phyloP scores from a whole-genome alignment of 1,139 yeast species.

The Hanseniaspora gamundiae region DNA sequence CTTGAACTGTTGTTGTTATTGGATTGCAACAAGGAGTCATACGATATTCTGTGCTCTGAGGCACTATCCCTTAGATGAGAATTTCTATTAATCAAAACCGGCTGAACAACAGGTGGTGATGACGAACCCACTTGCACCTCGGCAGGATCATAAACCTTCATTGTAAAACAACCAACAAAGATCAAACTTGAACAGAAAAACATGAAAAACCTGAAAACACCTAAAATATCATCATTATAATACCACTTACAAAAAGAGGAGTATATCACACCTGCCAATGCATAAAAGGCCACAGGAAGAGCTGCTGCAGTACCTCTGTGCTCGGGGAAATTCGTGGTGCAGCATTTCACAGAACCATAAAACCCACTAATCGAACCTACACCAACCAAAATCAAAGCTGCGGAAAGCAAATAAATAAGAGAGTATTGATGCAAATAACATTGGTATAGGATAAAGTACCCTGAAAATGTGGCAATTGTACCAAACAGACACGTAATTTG shows the following conservation, averaged over 20 bases:
- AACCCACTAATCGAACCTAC: slow-evolving; percentile 55
- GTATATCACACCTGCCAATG: slow-evolving; percentile 32
- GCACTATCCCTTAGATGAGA: neutral
- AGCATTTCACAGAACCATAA: slow-evolving; percentile 55
- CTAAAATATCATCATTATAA: slow-evolving; percentile 35
- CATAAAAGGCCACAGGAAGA: slow-evolving; percentile 47
- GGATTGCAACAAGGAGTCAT: neutral
- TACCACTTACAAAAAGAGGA: slow-evolving; percentile 33
- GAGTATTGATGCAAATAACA: slow-evolving; percentile 25
- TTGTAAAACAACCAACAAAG: slow-evolving; percentile 22
- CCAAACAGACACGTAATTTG: slow-evolving; percentile 42
- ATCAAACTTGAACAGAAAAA: slow-evolving; percentile 22
- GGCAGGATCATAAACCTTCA: slow-evolving; percentile 13
- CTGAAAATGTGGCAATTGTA: slow-evolving; percentile 32
- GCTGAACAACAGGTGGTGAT: neutral
- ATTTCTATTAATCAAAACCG: neutral
- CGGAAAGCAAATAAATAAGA: slow-evolving; percentile 28
- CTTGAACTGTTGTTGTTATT: neutral
- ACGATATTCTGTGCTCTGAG: neutral
- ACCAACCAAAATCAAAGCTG: slow-evolving; percentile 43
- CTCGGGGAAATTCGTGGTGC: slow-evolving; percentile 57
- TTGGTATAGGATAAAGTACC: slow-evolving; percentile 29
- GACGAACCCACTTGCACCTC: too few relatives aligned
- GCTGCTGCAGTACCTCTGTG: slow-evolving; percentile 63
- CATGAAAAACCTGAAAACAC: slow-evolving; percentile 24